phyloP scores from a whole-genome alignment of 179 eudicot genomes.

The Heliamphora pulchella region DNA sequence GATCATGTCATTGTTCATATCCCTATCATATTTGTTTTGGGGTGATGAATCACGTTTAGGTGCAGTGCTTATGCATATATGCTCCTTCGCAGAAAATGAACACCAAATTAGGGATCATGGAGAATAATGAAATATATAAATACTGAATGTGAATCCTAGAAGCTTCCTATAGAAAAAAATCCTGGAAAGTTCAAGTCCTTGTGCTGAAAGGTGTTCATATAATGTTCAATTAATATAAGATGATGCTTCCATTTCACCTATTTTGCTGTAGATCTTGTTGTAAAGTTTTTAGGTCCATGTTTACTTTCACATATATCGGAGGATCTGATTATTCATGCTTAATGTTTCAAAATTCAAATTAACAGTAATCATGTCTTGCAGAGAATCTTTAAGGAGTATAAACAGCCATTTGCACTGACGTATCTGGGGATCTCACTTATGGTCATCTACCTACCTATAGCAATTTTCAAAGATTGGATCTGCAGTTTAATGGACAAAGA shows the following conservation, averaged over 20 bases:
- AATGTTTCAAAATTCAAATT: background rate
- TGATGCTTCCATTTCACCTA: background rate
- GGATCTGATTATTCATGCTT: conserved; percentile 2
- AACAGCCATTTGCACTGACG: conserved; percentile 60
- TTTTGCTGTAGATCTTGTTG: background rate
- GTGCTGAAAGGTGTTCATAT: background rate
- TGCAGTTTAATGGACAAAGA: conserved; percentile 21
- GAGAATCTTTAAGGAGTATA: conserved; percentile 52
- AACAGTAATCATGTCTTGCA: conserved; percentile 27
- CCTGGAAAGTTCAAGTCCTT: background rate
- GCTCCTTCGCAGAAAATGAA: background rate
- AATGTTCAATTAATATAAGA: background rate
- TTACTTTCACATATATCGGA: background rate
- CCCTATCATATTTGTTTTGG: background rate
- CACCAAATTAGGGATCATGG: background rate
- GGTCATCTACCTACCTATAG: conserved; percentile 53
- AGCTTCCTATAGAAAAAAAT: background rate
- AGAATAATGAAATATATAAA: no score
- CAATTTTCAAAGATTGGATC: conserved; percentile 39
- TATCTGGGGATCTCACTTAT: conserved; percentile 55
- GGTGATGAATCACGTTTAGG: background rate
- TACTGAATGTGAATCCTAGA: background rate
- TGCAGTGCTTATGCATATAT: background rate
- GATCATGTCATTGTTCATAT: background rate
- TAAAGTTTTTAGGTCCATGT: background rate